A percentile compares a stretch with the other conserved stretches of the same genome.
Conservation (phyloP, 768 basidiomycete genomes). For the Hericium alpestre region DNA sequence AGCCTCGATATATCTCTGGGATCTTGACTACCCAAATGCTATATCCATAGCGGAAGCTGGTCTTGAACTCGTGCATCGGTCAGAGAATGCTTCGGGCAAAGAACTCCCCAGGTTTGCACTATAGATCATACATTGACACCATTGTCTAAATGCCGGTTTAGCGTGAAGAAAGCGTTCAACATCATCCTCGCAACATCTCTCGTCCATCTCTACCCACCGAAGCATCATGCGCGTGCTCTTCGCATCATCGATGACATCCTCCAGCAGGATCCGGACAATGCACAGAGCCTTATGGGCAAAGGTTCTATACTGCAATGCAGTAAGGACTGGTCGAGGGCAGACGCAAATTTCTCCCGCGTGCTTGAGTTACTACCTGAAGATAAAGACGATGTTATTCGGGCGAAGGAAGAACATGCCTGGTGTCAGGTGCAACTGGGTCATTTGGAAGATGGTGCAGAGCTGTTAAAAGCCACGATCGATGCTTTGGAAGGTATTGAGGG, state of each 20-base stretch:
- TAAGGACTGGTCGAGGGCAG: conserved; percentile 60
- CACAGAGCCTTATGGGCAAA: conserved; percentile 58
- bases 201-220: conserved; percentile 80
- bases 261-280: conserved; percentile 46
- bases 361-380: conserved; percentile 35
- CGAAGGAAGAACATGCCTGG: conserved; percentile 81
- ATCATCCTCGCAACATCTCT: conserved; percentile 63
- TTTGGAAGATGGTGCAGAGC: conserved; percentile 33
- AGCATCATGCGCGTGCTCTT: conserved; percentile 75
- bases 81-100: conserved; percentile 50
- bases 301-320: conserved; percentile 63
- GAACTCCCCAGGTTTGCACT: conserved; percentile 35
- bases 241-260: conserved; percentile 68
- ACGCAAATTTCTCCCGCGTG: conserved; percentile 49
- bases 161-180: conserved; percentile 59
- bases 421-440: conserved; percentile 50
- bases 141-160: conserved; percentile 18
- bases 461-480: conserved; percentile 38
- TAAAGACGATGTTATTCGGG: conserved; percentile 41
- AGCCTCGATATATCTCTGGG: conserved; percentile 52
- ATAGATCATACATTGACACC: background rate
- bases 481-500: conserved; percentile 35
- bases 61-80: conserved; percentile 39
- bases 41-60: conserved; percentile 66
- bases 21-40: conserved; percentile 65